A percentile compares a stretch with the other conserved stretches of the same genome.
These are phyloP conservation scores for Exophiala mesophila DNA, from an alignment of 2,329 filamentous ascomycete genomes.

Conservation along the genomic window DNA sequence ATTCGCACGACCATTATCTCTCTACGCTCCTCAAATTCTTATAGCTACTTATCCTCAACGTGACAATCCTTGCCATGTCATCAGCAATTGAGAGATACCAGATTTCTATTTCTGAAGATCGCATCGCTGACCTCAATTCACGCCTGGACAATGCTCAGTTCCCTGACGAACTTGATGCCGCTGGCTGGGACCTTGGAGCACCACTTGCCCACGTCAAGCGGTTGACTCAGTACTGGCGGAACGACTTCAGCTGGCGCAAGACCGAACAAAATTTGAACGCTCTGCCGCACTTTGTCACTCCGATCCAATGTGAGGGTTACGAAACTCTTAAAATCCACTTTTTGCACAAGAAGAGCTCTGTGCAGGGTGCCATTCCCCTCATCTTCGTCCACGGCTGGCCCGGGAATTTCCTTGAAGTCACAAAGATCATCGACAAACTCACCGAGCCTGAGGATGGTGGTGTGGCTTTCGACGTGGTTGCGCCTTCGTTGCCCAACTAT, in stretches of 20 bases:
- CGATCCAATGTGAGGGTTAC: conserved; percentile 37
- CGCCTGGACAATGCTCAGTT: conserved; percentile 35
- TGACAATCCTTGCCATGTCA: conserved; percentile 6
- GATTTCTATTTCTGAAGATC: conserved; percentile 33
- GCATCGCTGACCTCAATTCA: conserved; percentile 32
- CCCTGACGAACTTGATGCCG: conserved; percentile 38
- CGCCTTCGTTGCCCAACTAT: conserved; percentile 24
- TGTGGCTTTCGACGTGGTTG: conserved; percentile 10
- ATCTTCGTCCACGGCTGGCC: conserved; percentile 25
- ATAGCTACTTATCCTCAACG: too few relatives aligned
- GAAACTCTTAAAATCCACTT: conserved; percentile 37
- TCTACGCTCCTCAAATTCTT: too few relatives aligned
- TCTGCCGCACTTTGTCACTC: conserved; percentile 34
- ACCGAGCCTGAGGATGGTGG: conserved; percentile 11
- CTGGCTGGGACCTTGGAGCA: conserved; percentile 37
- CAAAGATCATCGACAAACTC: conserved; percentile 42
- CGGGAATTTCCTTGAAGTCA: conserved; percentile 22
- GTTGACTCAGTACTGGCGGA: conserved; percentile 33
- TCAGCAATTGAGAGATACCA: conserved; percentile 26
- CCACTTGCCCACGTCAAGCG: conserved; percentile 37
- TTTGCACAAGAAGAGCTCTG: conserved; percentile 30
- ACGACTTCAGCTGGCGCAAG: conserved; percentile 35
- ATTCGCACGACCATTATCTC: too few relatives aligned
- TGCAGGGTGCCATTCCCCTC: conserved; percentile 23
- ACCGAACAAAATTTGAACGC: conserved; percentile 34